These are phyloP conservation scores for Colletotrichum tropicale DNA, from an alignment of 2,329 filamentous ascomycete genomes.

Conservation along the genomic window DNA sequence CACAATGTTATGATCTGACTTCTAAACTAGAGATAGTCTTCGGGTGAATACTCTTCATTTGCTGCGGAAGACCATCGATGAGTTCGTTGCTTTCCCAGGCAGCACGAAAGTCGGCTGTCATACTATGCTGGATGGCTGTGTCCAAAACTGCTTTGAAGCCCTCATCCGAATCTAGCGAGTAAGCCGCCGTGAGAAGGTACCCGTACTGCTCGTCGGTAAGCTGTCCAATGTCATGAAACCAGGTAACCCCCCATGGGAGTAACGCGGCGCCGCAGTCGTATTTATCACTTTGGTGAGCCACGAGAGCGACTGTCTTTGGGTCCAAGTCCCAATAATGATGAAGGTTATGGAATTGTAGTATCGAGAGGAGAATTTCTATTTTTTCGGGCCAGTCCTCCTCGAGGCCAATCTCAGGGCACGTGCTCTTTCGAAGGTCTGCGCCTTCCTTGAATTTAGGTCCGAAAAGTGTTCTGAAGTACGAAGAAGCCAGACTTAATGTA, in stretches of 20 bases:
- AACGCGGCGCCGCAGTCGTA: neutral
- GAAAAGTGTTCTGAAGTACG: neutral
- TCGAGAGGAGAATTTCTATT: neutral
- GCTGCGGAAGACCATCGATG: neutral
- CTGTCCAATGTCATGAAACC: neutral
- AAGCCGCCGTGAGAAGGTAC: neutral
- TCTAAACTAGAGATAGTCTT: neutral
- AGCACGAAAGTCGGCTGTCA: neutral
- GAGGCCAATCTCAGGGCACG: neutral
- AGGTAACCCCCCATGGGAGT: neutral
- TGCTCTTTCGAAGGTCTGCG: neutral
- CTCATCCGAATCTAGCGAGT: neutral
- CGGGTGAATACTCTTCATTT: neutral
- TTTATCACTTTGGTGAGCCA: neutral
- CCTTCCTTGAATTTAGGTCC: neutral
- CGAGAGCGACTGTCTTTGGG: fast-evolving
- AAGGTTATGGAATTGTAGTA: neutral
- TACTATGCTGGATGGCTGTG: neutral
- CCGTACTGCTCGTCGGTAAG: neutral
- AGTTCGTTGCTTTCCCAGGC: neutral
- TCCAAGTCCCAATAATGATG: neutral
- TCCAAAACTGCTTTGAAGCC: neutral
- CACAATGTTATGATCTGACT: too few relatives aligned
- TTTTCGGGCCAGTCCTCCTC: neutral
- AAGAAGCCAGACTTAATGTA: neutral